Evolutionary conservation across 2,329 filamentous ascomycete species (phyloP), one percentile per base, ranked within the genome.

Genomic region (Colletotrichum chrysophilum): DNA sequence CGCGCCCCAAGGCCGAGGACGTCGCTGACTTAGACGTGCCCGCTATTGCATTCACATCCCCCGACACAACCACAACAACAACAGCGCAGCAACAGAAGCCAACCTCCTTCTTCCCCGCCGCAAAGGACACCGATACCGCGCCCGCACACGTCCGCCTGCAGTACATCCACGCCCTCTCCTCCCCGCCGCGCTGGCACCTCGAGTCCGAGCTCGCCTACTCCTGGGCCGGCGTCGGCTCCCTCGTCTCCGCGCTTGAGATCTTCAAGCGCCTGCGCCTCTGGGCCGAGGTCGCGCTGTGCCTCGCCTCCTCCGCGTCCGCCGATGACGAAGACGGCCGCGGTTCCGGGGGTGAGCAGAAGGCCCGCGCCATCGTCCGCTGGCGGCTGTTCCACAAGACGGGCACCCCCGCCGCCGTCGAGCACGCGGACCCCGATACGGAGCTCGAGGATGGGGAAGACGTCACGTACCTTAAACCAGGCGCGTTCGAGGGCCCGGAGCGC

Each of bases 191-290:
- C 67, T 99, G 97, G 97, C 95, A 98, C 80, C 90, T 99, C 1
- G 97, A 99, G 82, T 94, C 96, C 0, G 97, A 99, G 82, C 89
- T 99, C 16, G 97, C 97, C 2, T 93, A 95, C 76, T 92, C 96
- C n/a, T 99, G 97, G 97, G 94, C 96, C 1, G 91, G 92, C 64
- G 91, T 98, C 4, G 97, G 97, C 12, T 97, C 96, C 55, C 87
- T 99, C 3, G 90, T 95, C 5, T 98, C 96, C 1, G 97, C 97
- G 0, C 90, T 99, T 2, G 97, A 98, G 76, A 98, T 99, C 76
- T 99, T 98, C 85, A 96, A 98, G 85, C 91, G 97, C 4, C 87
- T 99, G 21, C 93, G 96, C 72, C 93, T 98, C 83, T 98, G 97
- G 96, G 95, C 97, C 2, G 97, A 99, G 85, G 95, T 96, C 6